Conservation (phyloP, 805 yeast species). For the Teunomyces barrocoloradensis region DNA sequence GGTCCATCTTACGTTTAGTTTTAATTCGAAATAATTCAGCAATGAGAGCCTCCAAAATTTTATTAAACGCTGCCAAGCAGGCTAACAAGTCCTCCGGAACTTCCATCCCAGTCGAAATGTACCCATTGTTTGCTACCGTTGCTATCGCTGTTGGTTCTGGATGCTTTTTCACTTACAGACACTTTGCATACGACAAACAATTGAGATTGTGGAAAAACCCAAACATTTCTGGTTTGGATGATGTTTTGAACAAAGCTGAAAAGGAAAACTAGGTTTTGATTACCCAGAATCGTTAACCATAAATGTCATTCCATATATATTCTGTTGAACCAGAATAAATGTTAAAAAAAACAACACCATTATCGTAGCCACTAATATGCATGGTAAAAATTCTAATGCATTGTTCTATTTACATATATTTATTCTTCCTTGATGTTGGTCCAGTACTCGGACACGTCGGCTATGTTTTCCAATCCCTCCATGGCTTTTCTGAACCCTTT, state of each 20-base stretch:
- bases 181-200: conserved; percentile 43
- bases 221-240: conserved; percentile 41
- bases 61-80: conserved; percentile 41
- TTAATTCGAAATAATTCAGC: background rate
- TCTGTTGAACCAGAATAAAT: conserved; percentile 3
- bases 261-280: conserved; percentile 13
- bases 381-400: background rate
- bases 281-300: background rate
- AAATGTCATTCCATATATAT: background rate
- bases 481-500: conserved; percentile 57
- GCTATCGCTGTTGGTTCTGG: conserved; percentile 41
- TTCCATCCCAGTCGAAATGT: conserved; percentile 41
- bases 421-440: conserved; percentile 49
- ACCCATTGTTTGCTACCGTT: conserved; percentile 46
- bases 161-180: conserved; percentile 45
- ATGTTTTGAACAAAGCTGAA: conserved; percentile 38
- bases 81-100: conserved; percentile 14
- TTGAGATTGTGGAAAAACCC: conserved; percentile 48
- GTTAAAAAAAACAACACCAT: background rate
- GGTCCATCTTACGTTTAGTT: background rate
- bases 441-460: conserved; percentile 79
- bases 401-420: background rate
- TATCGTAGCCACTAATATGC: background rate
- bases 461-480: conserved; percentile 65
- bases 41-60: conserved; percentile 41